These are phyloP conservation scores for Biscogniauxia sp. DNA, from an alignment of 2,329 filamentous ascomycete genomes.

Conservation along the genomic window DNA sequence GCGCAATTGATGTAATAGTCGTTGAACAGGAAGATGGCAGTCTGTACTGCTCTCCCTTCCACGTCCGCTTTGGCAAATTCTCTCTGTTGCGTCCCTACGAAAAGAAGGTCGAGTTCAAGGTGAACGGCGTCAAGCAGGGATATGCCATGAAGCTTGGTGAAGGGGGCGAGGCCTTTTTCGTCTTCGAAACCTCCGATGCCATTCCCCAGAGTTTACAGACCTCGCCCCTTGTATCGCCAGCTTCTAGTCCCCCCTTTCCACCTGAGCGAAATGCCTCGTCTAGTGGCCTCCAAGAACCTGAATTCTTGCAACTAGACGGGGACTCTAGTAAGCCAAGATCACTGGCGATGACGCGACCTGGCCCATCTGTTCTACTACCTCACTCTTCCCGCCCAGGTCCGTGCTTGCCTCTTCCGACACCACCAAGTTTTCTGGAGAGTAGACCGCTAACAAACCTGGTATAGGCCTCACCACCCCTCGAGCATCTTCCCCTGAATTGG, in stretches of 20 bases:
- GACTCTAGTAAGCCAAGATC: slow-evolving; percentile 37
- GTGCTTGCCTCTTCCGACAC: slow-evolving; percentile 1
- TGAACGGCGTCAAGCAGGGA: slow-evolving; percentile 88
- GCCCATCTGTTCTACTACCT: slow-evolving; percentile 40
- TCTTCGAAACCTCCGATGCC: slow-evolving; percentile 89
- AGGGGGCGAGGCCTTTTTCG: slow-evolving; percentile 96
- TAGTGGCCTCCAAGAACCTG: slow-evolving; percentile 62
- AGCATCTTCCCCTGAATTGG: slow-evolving; percentile 52
- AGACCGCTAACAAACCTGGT: slow-evolving; percentile 5
- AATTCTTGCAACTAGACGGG: slow-evolving; percentile 64
- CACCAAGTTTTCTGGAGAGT: neutral
- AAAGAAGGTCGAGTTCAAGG: slow-evolving; percentile 97
- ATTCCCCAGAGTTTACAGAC: slow-evolving; percentile 95
- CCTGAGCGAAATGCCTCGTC: slow-evolving; percentile 39
- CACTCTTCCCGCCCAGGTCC: slow-evolving; percentile 17
- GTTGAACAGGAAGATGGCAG: slow-evolving; percentile 92
- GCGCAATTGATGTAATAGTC: slow-evolving; percentile 98
- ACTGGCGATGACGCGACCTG: slow-evolving; percentile 42
- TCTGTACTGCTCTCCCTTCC: slow-evolving; percentile 91
- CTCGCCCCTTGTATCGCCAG: slow-evolving; percentile 87
- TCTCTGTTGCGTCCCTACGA: slow-evolving; percentile 91
- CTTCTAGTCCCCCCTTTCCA: slow-evolving; percentile 72
- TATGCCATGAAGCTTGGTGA: slow-evolving; percentile 99
- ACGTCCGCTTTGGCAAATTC: slow-evolving; percentile 98
- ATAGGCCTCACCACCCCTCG: slow-evolving; percentile 50